Evolutionary conservation across 306 rosid species (phyloP), one percentile per base, ranked within the genome.

Genomic region (Delonix regia): DNA sequence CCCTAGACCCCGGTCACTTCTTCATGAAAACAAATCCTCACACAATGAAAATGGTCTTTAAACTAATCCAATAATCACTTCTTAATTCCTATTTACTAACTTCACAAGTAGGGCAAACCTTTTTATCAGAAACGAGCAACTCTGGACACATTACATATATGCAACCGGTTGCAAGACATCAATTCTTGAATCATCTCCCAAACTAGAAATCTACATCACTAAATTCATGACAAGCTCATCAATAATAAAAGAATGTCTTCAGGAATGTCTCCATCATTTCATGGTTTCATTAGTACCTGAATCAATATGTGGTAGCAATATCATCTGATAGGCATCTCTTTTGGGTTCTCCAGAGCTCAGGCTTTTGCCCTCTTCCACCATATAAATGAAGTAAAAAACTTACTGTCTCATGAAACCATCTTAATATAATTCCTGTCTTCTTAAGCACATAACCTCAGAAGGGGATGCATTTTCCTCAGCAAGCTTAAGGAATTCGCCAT

Each of bases 401-500:
- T 4, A 75, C 24, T 53, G 6, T 75, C 60, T 72, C 63, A 59
- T 75, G 42, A 53, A 78, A 83, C 64, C 65, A 76, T 80, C 87
- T 90, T 90, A 92, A 77, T 81, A 83, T 28, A 83, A 71, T 62
- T 89, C 90, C 74, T 87, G 96, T 71, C 84, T 80, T 83, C 90
- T 76, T 68, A 83, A 80, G 84, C 81, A 86, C 57, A 79, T 52
- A 62, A 79, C 81, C 38, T 87, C 91, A 24, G 85, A 65, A 81
- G 84, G 75, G 13, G 86, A 51, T 56, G 6, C 86, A 47, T 75
- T 79, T 55, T 87, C 97, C 73, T 84, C 97, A 30, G 83, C 83
- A 47, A 83, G 83, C 87, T 93, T 93, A 18, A 60, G 53, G 49
- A 71, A 73, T 9, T 90, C 96, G 7, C 89, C 98, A 30, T 93